Base-by-base conservation (phyloP, 495 filamentous ascomycete species). In the Bombardia bombarda region DNA sequence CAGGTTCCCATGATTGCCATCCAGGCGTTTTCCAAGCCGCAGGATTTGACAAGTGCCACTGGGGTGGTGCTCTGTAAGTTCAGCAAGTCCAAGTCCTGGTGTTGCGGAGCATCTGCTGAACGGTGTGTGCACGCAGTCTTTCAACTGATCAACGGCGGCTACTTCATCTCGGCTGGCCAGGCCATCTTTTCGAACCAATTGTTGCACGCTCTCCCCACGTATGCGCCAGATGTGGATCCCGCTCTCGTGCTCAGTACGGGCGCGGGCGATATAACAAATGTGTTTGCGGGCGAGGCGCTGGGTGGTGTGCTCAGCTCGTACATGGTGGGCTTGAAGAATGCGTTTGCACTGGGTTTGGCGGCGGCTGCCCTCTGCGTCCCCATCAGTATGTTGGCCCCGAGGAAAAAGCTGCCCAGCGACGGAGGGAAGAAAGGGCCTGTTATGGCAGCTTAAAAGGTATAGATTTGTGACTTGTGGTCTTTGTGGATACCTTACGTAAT, bases 31-130 rank as follows among this genome's bases (percentile, higher is more conserved):
- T 59, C 79, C 4, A 32, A 55, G 1, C 47, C 55, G 3, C 52
- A 48, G 3, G 73, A 83, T 51, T 60, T 81, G 7, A 69, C 81
- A 4, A 67, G 65, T 25, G 77, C 68, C 10, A 78, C 71, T 0
- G 70, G 74, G 0, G 53, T 69, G 21, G 63, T 83, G 7, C 70
- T 80, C 49, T 83, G 48, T 53, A 36, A 41, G 45, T 42, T 18
- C 7, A 12, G 12, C 32, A 2, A 4, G 13, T 14, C 32, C n/a
- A 12, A 4, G n/a, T 28, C 26, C 6, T n/a, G n/a, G n/a, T n/a
- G n/a, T n/a, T n/a, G n/a, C n/a, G n/a, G n/a, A n/a, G n/a, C n/a
- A n/a, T n/a, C n/a, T n/a, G n/a, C n/a, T n/a, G n/a, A n/a, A n/a
- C n/a, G n/a, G n/a, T n/a, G n/a, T n/a, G n/a, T n/a, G n/a, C 32